These are phyloP conservation scores for Copromyces sp. DNA, from an alignment of 495 filamentous ascomycete species.

Conservation along the genomic window DNA sequence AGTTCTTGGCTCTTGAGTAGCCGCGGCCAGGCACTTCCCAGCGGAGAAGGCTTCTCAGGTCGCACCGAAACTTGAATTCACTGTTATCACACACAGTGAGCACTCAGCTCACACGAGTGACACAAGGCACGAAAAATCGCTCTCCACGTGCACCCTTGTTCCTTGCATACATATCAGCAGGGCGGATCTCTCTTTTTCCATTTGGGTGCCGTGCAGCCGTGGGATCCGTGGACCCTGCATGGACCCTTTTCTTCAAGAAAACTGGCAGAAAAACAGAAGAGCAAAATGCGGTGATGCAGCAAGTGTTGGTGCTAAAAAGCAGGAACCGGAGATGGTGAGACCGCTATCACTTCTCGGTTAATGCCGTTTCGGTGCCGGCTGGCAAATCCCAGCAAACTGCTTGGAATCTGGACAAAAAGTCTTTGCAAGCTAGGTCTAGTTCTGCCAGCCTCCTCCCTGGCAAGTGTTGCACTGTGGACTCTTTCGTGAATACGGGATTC, in stretches of 20 bases:
- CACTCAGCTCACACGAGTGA: background rate
- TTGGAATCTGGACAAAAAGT: background rate
- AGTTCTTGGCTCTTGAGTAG: background rate
- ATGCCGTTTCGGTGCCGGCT: background rate
- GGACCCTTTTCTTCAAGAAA: background rate
- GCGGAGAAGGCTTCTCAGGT: background rate
- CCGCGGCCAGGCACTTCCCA: background rate
- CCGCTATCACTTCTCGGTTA: background rate
- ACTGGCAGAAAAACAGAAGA: background rate
- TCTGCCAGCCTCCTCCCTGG: background rate
- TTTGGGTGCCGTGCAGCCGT: background rate
- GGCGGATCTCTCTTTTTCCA: background rate
- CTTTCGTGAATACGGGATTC: background rate
- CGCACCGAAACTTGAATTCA: background rate
- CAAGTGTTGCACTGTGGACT: background rate
- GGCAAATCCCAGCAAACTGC: background rate
- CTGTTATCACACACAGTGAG: background rate
- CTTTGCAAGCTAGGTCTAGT: background rate
- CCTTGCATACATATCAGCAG: background rate
- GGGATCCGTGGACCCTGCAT: background rate
- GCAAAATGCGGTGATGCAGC: background rate
- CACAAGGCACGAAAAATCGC: slow-evolving; percentile 2
- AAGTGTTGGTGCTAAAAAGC: background rate
- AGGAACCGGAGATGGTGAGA: background rate
- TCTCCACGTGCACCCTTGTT: slow-evolving; percentile 12